Evolutionary conservation across 169 alveolate genomes (phyloP), one percentile per base, ranked within the genome.

Genomic region (Cyclospora cayetanensis): DNA sequence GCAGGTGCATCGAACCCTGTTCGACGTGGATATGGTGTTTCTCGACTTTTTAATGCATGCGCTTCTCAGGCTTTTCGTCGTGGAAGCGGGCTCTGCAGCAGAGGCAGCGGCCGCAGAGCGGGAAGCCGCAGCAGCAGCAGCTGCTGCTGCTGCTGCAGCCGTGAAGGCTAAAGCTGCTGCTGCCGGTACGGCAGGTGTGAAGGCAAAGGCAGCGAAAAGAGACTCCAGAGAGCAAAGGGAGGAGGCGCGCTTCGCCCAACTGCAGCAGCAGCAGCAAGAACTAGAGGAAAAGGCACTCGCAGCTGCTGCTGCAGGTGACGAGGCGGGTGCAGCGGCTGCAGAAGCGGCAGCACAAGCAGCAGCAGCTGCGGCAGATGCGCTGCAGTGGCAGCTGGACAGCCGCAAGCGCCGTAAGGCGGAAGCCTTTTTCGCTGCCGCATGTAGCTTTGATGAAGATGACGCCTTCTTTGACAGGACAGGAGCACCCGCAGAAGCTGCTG

Each of bases 301-400:
- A 12, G 72, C 72, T n/a, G 72, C 72, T 60, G 72, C 72, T 60
- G 72, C 72, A 12, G 72, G 72, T n/a, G 72, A 60, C n/a, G 31
- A 12, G 31, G 72, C 72, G n/a, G 4, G 72, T 20, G 72, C 72
- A 0, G 72, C 72, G 31, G 72, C 72, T 20, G 72, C 72, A 60
- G 72, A 60, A 2, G 72, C 72, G 31, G 72, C 72, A 60, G 72
- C 72, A 60, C 35, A 60, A 60, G 72, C 72, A n/a, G 72, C 72
- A 60, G 72, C 72, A 60, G 72, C 72, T 12, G 72, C 72, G 18
- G 72, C 72, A 15, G 72, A 60, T n/a, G 72, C 72, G 27, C 4
- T 60, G 72, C 72, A 60, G 72, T 60, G 72, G 72, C 72, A 60
- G 31, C 72, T 60, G 11, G 72, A 60, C 72, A 60, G 72, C 72